Evolutionary conservation across 768 basidiomycete genomes (phyloP).

Genomic region (Naganishia vaughanmartiniae): DNA sequence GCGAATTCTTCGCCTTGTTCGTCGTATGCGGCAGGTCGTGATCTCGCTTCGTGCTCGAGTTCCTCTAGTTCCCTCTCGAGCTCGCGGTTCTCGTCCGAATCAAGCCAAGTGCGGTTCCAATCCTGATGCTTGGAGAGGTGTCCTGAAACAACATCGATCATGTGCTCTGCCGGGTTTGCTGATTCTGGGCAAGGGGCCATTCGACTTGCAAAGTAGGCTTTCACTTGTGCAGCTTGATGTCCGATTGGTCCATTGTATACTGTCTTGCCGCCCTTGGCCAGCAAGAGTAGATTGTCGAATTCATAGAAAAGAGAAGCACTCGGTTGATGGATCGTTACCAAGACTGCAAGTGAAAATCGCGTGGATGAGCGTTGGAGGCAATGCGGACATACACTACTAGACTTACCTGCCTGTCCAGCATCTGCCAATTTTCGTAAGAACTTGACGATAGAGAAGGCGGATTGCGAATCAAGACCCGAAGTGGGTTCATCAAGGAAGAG

Average conservation of each 20-base stretch:
- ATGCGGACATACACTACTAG: neutral
- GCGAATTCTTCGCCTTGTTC: constrained; percentile 42
- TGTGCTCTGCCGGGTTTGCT: constrained; percentile 72
- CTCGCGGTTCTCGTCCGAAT: constrained; percentile 60
- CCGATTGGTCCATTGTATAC: constrained; percentile 55
- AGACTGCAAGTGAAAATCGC: constrained; percentile 56
- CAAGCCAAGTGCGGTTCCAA: constrained; percentile 78
- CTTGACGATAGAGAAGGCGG: constrained; percentile 67
- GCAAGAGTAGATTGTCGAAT: constrained; percentile 71
- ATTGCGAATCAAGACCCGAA: constrained; percentile 66
- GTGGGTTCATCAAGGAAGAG: constrained; percentile 55
- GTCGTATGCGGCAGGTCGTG: constrained; percentile 54
- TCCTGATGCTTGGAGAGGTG: constrained; percentile 66
- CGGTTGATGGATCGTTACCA: constrained; percentile 67
- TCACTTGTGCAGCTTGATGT: constrained; percentile 24
- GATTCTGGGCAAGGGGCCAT: constrained; percentile 56
- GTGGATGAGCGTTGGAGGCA: neutral
- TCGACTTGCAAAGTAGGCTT: constrained; percentile 22
- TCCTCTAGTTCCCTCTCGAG: constrained; percentile 54
- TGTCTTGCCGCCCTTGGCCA: constrained; percentile 69
- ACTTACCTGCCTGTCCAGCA: constrained; percentile 64
- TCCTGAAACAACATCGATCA: constrained; percentile 63
- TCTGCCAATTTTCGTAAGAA: constrained; percentile 73
- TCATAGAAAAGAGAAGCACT: constrained; percentile 70
- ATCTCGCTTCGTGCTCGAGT: constrained; percentile 56